Evolutionary conservation across 1,284 basidiomycete species (phyloP), one percentile per base, ranked within the genome.

Genomic region (Mycosarcoma mackinlayi): DNA sequence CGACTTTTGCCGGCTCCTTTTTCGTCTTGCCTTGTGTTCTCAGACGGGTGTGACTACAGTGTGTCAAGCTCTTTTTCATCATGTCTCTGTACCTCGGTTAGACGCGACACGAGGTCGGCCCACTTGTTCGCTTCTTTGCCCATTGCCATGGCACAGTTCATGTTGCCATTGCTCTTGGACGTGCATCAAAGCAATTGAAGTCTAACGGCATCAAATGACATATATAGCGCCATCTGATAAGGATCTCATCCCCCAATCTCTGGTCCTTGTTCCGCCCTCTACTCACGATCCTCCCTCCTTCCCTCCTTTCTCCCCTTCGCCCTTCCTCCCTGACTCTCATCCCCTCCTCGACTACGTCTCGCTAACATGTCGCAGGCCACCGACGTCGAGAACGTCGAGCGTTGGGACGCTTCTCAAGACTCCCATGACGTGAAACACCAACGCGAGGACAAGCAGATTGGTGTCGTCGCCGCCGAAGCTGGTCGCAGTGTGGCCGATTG

Each of bases 401-500:
- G 37, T 23, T 39, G 28, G 21, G 59, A 58, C n/a, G 41, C 41
- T 30, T 55, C 55, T 11, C 30, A 45, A n/a, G 49, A 61, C 14
- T 37, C 42, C 10, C 50, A 62, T 18, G 42, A 46, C 30, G 21
- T 34, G 11, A 10, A 14, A 3, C 9, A 27, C 23, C 7, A 40
- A 2, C 52, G 27, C 19, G 42, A 19, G 16, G 52, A 74, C 28
- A 74, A 76, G 64, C 77, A 77, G 56, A 59, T 57, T 28, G 77
- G 77, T 44, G 76, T 79, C n/a, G 24, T 67, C 18, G 57, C 57
- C 13, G 76, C 73, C 25, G 77, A 79, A 55, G 77, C 77, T 10
- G 67, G 70, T 30, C 55, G 66, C 33, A 54, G 48, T 45, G 55
- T 77, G 25, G 69, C 66, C 21, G 73, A 64, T 40, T 77, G 73